Conservation (phyloP, 495 filamentous ascomycete genomes). For the Aspergillus diversus region DNA sequence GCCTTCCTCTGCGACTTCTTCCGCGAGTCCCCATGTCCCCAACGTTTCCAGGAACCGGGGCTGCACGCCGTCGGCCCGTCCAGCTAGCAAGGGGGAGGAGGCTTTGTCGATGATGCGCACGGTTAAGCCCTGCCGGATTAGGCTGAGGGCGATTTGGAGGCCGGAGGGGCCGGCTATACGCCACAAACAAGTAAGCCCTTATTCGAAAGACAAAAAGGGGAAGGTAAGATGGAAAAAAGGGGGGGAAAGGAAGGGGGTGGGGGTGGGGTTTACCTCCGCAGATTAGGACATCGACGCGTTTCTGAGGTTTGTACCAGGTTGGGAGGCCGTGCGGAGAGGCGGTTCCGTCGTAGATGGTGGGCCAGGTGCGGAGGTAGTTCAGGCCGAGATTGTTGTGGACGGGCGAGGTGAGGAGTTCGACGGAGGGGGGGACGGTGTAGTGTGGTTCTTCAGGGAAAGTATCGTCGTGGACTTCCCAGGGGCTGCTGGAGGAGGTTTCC, state of each 20-base stretch:
- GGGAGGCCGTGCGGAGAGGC: slow-evolving; percentile 7
- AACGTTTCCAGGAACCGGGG: slow-evolving; percentile 42
- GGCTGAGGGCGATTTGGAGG: neutral
- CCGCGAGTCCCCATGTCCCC: slow-evolving; percentile 35
- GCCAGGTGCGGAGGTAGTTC: slow-evolving; percentile 16
- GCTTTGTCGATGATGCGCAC: slow-evolving; percentile 15
- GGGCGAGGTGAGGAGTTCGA: slow-evolving; percentile 14
- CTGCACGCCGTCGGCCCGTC: slow-evolving; percentile 38
- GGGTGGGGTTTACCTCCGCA: slow-evolving; percentile 29
- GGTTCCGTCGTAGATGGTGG: slow-evolving; percentile 17
- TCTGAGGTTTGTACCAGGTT: slow-evolving; percentile 6
- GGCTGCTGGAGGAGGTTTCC: neutral
- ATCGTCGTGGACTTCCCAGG: neutral
- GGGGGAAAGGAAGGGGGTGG: too few relatives aligned
- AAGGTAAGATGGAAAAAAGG: too few relatives aligned
- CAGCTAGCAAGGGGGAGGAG: neutral
- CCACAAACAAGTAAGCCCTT: neutral
- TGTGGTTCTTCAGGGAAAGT: neutral
- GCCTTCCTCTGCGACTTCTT: slow-evolving; percentile 41
- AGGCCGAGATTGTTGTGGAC: slow-evolving; percentile 11
- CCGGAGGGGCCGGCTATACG: neutral
- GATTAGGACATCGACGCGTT: slow-evolving; percentile 39
- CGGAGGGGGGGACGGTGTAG: neutral
- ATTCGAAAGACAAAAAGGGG: neutral
- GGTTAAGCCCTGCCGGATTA: neutral